Evolutionary conservation across 371 early-diverging fungal genomes (phyloP), one percentile per base, ranked within the genome.

Genomic region (Basidiobolus heterosporus): DNA sequence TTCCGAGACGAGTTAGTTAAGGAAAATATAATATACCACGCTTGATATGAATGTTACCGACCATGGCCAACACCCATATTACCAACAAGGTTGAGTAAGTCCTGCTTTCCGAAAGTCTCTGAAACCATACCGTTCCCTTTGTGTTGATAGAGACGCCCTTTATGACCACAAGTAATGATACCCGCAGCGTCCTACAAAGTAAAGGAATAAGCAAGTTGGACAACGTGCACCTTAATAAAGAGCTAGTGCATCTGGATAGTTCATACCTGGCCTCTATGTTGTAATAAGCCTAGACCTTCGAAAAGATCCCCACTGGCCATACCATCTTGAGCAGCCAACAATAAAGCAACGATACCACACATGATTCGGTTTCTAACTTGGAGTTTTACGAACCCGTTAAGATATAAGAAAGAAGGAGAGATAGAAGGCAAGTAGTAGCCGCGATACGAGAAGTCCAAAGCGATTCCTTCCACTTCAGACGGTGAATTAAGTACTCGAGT

Each of bases 101-200:
- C 79, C 47, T 70, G 57, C 36, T 78, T 76, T 24, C 79, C 75
- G 60, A 96, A 94, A 16, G 94, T 92, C 58, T 96, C 95, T 46
- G 89, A 76, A 21, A 93, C 94, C 92, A 96, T 88, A 48, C 97
- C 97, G 59, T 89, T 96, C 49, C 88, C 92, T 65, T 96, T 96
- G 69, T 90, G 85, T 65, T 96, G 97, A 69, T 84, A 91, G 49
- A 96, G 73, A 36, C 95, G 82, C 44, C 97, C 97, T 60, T 89
- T 84, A 40, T 75, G 66, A 21, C 88, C 95, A 61, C 90, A 93
- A n/a, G 97, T 96, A 35, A 94, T 79, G 51, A 96, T 93, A 47
- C 97, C 97, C 14, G 97, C 95, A 20, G 97, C 94, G 70, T 96
- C 97, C 94, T 95, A 61, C 43, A 15, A 17, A 48, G 22, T 46